Evolutionary conservation across 805 yeast species (phyloP).

Genomic region (Ogataea degrootiae): DNA sequence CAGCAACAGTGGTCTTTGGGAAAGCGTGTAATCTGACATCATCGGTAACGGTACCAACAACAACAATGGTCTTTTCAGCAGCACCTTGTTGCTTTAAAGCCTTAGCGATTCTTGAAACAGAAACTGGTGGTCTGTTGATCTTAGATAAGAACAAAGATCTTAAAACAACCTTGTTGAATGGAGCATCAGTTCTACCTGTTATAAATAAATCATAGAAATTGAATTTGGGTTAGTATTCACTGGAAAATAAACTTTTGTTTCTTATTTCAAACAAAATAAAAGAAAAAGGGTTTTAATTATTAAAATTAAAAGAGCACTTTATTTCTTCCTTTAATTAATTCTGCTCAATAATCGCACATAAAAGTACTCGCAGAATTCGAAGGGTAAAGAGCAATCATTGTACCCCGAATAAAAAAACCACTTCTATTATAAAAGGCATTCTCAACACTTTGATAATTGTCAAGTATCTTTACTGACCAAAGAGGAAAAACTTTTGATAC

Average conservation of each 20-base stretch:
- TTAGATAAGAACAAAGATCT: conserved; percentile 94
- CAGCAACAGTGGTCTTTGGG: conserved; percentile 98
- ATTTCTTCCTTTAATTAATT: conserved; percentile 26
- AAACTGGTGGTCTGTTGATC: conserved; percentile 99
- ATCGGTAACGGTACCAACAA: conserved; percentile 99
- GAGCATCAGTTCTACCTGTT: conserved; percentile 95
- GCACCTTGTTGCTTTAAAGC: conserved; percentile 80
- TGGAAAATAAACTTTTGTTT: not conserved
- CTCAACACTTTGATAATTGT: not conserved
- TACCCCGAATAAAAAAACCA: not conserved
- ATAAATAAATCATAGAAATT: conserved; percentile 8
- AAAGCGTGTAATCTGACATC: conserved; percentile 89
- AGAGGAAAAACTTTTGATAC: not conserved
- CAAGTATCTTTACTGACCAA: not conserved
- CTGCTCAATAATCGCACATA: conserved; percentile 49
- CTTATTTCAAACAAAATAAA: conserved; percentile 24
- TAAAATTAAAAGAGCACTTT: not conserved
- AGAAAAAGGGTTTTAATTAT: not conserved
- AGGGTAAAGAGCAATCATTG: not conserved
- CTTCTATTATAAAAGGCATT: not conserved
- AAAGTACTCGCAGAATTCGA: conserved; percentile 30
- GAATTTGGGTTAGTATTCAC: conserved; percentile 27
- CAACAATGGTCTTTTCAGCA: conserved; percentile 88
- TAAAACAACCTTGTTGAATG: conserved; percentile 97
- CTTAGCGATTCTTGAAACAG: conserved; percentile 85